Conservation (phyloP, 108 stramenopile species). For the Nitzschia sp. region DNA sequence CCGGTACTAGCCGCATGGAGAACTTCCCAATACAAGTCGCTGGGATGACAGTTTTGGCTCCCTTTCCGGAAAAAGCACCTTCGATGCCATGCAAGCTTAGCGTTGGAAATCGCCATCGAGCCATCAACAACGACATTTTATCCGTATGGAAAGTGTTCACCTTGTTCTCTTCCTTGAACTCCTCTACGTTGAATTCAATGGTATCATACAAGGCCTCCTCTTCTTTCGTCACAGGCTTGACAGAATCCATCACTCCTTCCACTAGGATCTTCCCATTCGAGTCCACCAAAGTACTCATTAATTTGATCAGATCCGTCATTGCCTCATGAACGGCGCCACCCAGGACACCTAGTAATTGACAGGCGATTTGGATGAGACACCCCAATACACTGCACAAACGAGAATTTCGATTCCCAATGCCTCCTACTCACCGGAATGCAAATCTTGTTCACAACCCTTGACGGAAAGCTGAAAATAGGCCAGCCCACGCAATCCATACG, state of each 20-base stretch:
- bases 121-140: constrained; percentile 75
- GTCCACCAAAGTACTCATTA: constrained; percentile 76
- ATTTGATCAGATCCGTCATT: constrained; percentile 75
- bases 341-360: constrained; percentile 42
- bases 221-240: constrained; percentile 66
- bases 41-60: constrained; percentile 86
- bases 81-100: constrained; percentile 87
- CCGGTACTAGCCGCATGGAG: constrained; percentile 80
- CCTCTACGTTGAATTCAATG: constrained; percentile 75
- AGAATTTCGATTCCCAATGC: too few species aligned
- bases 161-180: constrained; percentile 60
- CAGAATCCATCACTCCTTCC: constrained; percentile 77
- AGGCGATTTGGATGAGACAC: too few species aligned
- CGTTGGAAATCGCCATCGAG: constrained; percentile 82
- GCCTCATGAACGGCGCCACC: constrained; percentile 84
- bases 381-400: too few species aligned
- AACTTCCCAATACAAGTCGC: constrained; percentile 81
- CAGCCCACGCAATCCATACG: constrained; percentile 81
- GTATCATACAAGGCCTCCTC: constrained; percentile 71
- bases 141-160: constrained; percentile 51
- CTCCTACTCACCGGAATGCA: constrained; percentile 72
- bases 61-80: constrained; percentile 78
- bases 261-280: constrained; percentile 71
- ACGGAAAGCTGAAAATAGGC: constrained; percentile 76
- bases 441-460: constrained; percentile 69